Base-by-base conservation (phyloP, 2,329 filamentous ascomycete species). In the Pseudogymnoascus sp. region DNA sequence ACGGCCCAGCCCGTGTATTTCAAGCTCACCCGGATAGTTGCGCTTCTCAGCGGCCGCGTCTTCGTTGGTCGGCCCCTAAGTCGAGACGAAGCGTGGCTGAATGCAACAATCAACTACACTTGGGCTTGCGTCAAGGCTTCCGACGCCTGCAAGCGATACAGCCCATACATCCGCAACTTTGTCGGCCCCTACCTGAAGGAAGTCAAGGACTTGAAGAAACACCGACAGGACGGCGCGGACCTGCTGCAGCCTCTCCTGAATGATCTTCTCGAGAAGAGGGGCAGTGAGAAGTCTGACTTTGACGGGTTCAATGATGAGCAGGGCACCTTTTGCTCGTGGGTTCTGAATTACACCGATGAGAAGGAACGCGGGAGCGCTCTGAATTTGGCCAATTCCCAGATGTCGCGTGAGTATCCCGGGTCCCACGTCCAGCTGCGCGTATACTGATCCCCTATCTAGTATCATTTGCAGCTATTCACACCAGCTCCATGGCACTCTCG, bases 401-500 rank as follows among this genome's bases (percentile, higher is more conserved):
- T 80, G 3, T 67, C 70, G 0, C 19, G 18, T 62, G 41, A 37
- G 55, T 15, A 33, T 19, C 12, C 7, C 12, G 37, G 10, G 10
- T 41, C 2, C 15, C 15, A 19, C 9, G 55, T n/a, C 23, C 48
- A 34, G 41, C 13, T 55, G 55, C 35, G 21, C 61, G 60, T 26
- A 23, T 39, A 52, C 34, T 62, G 38, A 58, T 28, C 26, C 5
- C 13, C 19, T n/a, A 9, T 26, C 6, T 15, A 65, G 64, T 81
- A 7, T 75, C 71, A 38, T 76, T 80, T 58, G 78, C 78, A 0
- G 75, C 79, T 1, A 81, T 82, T 26, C 77, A 80, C 61, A 80
- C 78, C 0, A 81, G 78, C 0, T 74, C 76, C 0, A 66, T 76
- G 48, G 72, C 76, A 0, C 64, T 74, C 0, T 78, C 76, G 1